Base-by-base conservation (phyloP, 495 filamentous ascomycete species). In the Talaromyces borbonicus region DNA sequence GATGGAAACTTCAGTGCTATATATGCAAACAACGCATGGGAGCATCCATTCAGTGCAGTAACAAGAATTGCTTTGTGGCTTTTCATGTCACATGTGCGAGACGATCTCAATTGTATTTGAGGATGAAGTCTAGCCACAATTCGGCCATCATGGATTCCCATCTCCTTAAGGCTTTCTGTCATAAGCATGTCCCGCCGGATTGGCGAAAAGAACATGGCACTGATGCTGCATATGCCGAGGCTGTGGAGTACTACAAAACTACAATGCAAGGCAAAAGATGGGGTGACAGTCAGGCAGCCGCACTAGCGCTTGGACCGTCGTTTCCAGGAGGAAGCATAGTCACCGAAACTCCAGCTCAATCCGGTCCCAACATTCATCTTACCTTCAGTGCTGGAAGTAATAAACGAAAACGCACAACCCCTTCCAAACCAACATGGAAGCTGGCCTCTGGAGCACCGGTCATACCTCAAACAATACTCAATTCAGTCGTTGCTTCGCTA, bases 11-110 rank as follows among this genome's bases (percentile, higher is more conserved):
- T 50, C 78, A 77, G 22, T 99, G 92, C 67, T 99, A 97, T 66
- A 94, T 99, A 38, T 99, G 92, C 66, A 83, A 85, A 47, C 92
- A 97, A 63, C 83, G 80, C 55, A 99, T 97, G 92, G 92, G 92
- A 19, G 90, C 92, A 27, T 96, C 90, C 52, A 94, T 99, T 46
- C 92, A 99, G 64, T 99, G 92, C 65, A 88, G 89, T 46, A 96
- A 97, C 66, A 97, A 95, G 60, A 84, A 81, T 48, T 99, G 92
- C 62, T 99, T 90, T 56, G 79, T 87, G 55, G 92, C 92, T n/a
- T 99, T 97, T 64, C 92, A 99, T 62, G 92, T 97, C 23, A 96
- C 90, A 4, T 99, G 92, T 58, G 92, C 90, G 8, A 79, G 93
- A 30, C 74, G 87, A 50, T 85, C 89, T 29, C 80, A 84, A 49